Evolutionary conservation across 1,284 basidiomycete genomes (phyloP), one percentile per base, ranked within the genome.

Genomic region (Sanguinoderma infundibulare): DNA sequence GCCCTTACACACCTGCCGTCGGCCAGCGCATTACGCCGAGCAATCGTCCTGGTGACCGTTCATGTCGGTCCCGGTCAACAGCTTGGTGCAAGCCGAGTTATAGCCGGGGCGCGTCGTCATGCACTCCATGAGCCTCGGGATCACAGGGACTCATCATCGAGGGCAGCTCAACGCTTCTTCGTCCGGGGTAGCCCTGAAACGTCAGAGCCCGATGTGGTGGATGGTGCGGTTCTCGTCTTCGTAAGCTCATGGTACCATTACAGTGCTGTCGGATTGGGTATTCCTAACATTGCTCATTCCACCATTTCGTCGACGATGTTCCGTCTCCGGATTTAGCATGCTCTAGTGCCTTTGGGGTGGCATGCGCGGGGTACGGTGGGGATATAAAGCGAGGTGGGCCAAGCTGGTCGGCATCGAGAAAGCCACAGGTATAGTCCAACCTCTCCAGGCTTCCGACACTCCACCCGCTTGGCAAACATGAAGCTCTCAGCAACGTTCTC

Each of bases 401-500:
- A 44, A 61, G 60, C 17, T 42, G 36, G 51, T 64, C 50, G 59
- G 53, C 63, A 58, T 42, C 53, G 52, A 53, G 15, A 52, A 42
- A 56, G 32, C 52, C 47, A 46, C 42, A 20, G 14, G 42, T 10
- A 30, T 26, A 39, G 30, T 40, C 3, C 35, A 14, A 40, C 36
- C 36, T 26, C 52, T 32, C 26, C 39, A 20, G 15, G n/a, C 40
- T 6, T 14, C 17, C 22, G 15, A n/a, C 30, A 20, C 32, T 35
- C 39, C 14, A 39, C 46, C 14, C 50, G 39, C 53, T 34, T 36
- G 46, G 39, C 52, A 57, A 44, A 46, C 35, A 67, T 73, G 69
- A 70, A 71, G 65, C 66, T 74, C 61, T 67, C 73, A 38, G 46
- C 66, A n/a, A 60, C 71, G 4, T 72, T 75, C 60, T 61, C 67